phyloP scores from a whole-genome alignment of 129 eudicot species.

The Helichrysum umbraculigerum region DNA sequence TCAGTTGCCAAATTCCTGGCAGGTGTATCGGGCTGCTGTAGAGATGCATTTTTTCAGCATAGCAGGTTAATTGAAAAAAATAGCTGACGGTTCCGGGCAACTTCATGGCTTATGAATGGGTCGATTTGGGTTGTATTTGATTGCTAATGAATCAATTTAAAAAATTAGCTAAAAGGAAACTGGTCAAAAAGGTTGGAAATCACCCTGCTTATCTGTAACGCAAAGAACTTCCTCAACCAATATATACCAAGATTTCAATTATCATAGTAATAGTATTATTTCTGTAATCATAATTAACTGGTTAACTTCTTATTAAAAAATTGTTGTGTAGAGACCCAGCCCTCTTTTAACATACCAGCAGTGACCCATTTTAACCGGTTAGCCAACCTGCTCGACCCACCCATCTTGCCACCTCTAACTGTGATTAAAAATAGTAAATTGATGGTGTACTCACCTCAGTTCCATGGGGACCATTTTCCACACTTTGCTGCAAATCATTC shows the following conservation, averaged over 20 bases:
- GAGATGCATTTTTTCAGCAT: background rate
- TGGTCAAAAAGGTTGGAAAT: background rate
- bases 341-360: background rate
- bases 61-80: too few species aligned
- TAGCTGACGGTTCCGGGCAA: background rate
- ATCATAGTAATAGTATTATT: background rate
- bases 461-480: slow-evolving; percentile 52
- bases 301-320: background rate
- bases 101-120: background rate
- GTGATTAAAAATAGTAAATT: slow-evolving; percentile 17
- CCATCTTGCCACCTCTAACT: background rate
- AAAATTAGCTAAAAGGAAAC: background rate
- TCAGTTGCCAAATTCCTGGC: slow-evolving; percentile 52
- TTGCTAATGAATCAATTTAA: background rate
- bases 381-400: background rate
- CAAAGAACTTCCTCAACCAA: background rate
- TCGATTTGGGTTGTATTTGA: background rate
- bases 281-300: background rate
- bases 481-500: slow-evolving; percentile 34
- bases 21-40: slow-evolving; percentile 74
- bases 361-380: background rate
- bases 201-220: background rate
- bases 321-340: background rate
- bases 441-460: slow-evolving; percentile 37
- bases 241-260: background rate